Evolutionary conservation across 140 eudicot genomes (phyloP).

Genomic region (Cichorium intybus): DNA sequence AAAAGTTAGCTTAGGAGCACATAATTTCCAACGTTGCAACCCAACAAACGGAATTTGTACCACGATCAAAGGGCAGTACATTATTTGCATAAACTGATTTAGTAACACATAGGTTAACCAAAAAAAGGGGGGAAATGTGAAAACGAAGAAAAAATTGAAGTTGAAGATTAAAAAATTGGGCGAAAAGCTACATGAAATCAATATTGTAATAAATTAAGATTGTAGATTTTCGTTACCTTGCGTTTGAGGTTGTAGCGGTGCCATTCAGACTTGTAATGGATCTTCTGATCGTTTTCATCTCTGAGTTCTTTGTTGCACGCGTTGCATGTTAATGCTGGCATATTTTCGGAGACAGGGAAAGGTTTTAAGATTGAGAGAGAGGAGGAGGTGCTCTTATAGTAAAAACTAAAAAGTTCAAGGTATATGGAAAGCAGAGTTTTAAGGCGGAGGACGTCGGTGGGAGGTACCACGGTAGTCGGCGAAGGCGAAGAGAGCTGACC

Average conservation of each 20-base stretch:
- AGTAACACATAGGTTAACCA: not conserved
- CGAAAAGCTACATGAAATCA: not conserved
- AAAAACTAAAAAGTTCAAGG: not conserved
- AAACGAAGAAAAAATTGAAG: not conserved
- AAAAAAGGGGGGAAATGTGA: not conserved
- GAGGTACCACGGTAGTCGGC: not conserved
- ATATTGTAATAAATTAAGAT: not conserved
- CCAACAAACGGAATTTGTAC: not conserved
- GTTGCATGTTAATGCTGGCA: constrained; percentile 58
- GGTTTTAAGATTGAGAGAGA: not conserved
- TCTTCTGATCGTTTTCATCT: constrained; percentile 48
- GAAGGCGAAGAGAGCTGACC: not conserved
- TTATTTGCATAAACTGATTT: not conserved
- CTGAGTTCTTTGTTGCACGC: constrained; percentile 62
- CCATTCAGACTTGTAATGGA: constrained; percentile 88
- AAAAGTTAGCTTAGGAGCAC: not conserved
- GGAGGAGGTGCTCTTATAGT: not conserved
- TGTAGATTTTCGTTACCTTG: constrained; percentile 42
- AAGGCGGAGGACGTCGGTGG: constrained; percentile 12
- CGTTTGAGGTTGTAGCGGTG: constrained; percentile 90
- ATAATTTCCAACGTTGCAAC: not conserved
- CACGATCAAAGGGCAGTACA: not conserved
- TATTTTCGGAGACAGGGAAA: not conserved
- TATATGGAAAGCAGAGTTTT: not conserved
- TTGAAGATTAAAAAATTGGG: not conserved